Conservation (phyloP, 192 early-diverging fungal species). For the Backusella sp. region DNA sequence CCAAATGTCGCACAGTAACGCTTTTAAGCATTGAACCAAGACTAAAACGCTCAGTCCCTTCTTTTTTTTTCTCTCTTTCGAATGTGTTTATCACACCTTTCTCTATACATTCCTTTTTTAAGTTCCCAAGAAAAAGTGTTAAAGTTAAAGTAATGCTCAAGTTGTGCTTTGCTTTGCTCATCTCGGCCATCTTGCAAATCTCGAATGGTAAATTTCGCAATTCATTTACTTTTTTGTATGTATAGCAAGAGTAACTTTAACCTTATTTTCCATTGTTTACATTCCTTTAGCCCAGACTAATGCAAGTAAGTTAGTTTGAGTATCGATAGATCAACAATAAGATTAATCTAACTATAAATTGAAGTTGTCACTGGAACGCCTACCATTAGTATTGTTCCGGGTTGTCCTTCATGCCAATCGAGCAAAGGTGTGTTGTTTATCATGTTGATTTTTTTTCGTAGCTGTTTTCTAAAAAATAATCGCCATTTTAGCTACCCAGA, state of each 20-base stretch:
- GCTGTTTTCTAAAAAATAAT: background rate
- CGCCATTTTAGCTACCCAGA: background rate
- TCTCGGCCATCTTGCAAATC: background rate
- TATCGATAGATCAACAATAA: background rate
- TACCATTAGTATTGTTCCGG: background rate
- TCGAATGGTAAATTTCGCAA: background rate
- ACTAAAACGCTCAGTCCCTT: background rate
- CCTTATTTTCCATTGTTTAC: background rate
- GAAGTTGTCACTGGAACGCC: background rate
- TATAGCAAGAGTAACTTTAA: background rate
- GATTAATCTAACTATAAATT: background rate
- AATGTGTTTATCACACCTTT: background rate
- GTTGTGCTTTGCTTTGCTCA: background rate
- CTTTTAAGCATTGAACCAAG: background rate
- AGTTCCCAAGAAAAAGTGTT: background rate
- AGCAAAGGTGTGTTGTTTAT: background rate
- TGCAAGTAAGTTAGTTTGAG: background rate
- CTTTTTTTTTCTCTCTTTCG: background rate
- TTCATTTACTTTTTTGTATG: background rate
- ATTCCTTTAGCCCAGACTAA: background rate
- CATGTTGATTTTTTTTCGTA: background rate
- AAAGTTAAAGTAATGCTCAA: background rate
- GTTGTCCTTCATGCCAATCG: background rate
- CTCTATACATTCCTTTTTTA: conserved; percentile 5
- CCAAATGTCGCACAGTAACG: background rate